Base-by-base conservation (phyloP, 345 rosid species). In the Syzygium aromaticum region DNA sequence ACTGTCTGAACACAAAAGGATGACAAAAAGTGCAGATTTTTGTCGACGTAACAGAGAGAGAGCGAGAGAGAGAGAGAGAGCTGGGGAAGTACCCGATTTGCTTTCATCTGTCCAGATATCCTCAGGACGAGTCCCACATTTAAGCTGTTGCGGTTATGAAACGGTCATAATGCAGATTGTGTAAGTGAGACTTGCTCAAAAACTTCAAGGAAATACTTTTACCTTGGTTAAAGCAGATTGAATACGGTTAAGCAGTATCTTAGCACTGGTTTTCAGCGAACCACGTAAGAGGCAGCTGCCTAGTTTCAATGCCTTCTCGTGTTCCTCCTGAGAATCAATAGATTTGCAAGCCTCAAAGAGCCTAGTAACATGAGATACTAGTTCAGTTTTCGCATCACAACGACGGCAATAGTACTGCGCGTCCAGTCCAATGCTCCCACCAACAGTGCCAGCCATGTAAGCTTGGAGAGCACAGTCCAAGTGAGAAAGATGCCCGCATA, bases 401-500 rank as follows among this genome's bases (percentile, higher is more conserved):
- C 98, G 94, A 63, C 98, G 92, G 77, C 98, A 96, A 59, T 89
- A 94, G 90, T 95, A 96, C 92, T 96, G 97, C n/a, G 96, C 96
- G 93, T 95, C 97, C 90, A 97, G 90, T 25, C 96, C 95, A 22
- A 97, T 94, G 90, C 92, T 92, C 88, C 98, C 99, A 86, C 98
- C 98, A 78, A 95, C 87, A 52, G 97, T 95, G 73, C 98, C 99
- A 92, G 98, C 98, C 96, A 94, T 90, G 90, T 94, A 95, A 82
- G 94, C 92, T 40, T 93, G 94, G 84, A 96, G 95, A 85, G 97
- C 98, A 91, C 98, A 96, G 86, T 91, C 92, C 87, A 96, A 10
- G 89, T 96, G 98, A 88, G 99, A 94, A 90, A 95, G 91, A 89
- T 97, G 98, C 56, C 96, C 96, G 59, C 99, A 97, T 51, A 93